These are phyloP conservation scores for Epipyxis sp. DNA, from an alignment of 108 stramenopile genomes.

Conservation along the genomic window DNA sequence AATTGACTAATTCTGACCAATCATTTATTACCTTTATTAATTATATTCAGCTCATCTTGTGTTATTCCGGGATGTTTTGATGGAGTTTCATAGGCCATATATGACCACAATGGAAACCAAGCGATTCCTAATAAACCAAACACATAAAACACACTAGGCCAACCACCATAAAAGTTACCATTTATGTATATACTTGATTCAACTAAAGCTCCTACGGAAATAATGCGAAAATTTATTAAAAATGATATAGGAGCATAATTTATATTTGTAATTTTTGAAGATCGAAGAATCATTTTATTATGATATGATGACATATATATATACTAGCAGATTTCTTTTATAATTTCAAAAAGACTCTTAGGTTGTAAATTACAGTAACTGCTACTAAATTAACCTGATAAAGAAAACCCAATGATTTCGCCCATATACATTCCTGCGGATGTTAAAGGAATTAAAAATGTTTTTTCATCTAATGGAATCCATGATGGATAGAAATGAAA, in stretches of 20 bases:
- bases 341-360: too few relatives aligned
- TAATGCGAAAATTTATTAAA: too few relatives aligned
- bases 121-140: constrained; percentile 9
- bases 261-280: too few relatives aligned
- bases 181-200: neutral
- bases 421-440: constrained; percentile 31
- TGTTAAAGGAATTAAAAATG: neutral
- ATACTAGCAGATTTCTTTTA: too few relatives aligned
- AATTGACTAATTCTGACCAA: neutral
- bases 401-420: constrained; percentile 18
- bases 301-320: too few relatives aligned
- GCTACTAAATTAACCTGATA: too few relatives aligned
- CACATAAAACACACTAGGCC: constrained; percentile 18
- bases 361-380: too few relatives aligned
- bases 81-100: constrained; percentile 14
- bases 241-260: too few relatives aligned
- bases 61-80: constrained; percentile 8
- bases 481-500: constrained; percentile 23
- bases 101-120: constrained; percentile 24
- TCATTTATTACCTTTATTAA: neutral
- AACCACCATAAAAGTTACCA: neutral
- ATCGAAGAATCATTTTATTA: too few relatives aligned
- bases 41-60: neutral
- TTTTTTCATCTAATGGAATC: constrained; percentile 17
- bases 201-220: too few relatives aligned